phyloP scores from a whole-genome alignment of 169 alveolate genomes.

The Babesia ovis region DNA sequence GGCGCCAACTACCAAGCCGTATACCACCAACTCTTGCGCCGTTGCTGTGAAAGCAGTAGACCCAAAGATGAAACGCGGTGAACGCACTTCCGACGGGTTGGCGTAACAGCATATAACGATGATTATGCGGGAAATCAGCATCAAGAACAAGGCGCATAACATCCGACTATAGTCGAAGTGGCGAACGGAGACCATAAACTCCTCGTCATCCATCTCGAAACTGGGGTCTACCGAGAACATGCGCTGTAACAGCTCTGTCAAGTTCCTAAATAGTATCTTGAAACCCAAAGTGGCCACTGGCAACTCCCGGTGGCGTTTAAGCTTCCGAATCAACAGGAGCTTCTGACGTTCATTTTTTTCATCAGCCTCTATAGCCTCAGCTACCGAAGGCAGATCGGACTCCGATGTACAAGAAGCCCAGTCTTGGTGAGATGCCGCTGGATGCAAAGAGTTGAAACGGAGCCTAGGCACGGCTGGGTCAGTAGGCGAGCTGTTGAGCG shows the following conservation, averaged over 20 bases:
- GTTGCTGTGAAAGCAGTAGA: neutral
- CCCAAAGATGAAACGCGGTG: constrained; percentile 46
- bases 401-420: neutral
- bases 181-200: constrained; percentile 1
- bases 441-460: neutral
- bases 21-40: constrained; percentile 16
- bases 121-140: neutral
- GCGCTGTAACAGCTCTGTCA: neutral
- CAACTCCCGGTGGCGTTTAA: constrained; percentile 20
- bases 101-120: constrained; percentile 15
- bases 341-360: neutral
- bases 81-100: constrained; percentile 2
- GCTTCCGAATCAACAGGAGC: neutral
- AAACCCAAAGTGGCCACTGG: constrained; percentile 5
- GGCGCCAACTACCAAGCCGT: constrained; percentile 16
- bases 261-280: neutral
- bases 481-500: neutral
- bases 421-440: neutral
- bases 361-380: neutral
- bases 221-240: constrained; percentile 8
- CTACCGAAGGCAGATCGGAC: neutral
- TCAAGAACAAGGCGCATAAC: neutral
- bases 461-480: constrained; percentile 1
- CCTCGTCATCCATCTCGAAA: constrained; percentile 20
- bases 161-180: constrained; percentile 14